Percentiles rank a stretch among this genome's conserved stretches.
These are phyloP conservation scores for Seiridium cupressi DNA, from an alignment of 2,329 filamentous ascomycete genomes.

Conservation along the genomic window DNA sequence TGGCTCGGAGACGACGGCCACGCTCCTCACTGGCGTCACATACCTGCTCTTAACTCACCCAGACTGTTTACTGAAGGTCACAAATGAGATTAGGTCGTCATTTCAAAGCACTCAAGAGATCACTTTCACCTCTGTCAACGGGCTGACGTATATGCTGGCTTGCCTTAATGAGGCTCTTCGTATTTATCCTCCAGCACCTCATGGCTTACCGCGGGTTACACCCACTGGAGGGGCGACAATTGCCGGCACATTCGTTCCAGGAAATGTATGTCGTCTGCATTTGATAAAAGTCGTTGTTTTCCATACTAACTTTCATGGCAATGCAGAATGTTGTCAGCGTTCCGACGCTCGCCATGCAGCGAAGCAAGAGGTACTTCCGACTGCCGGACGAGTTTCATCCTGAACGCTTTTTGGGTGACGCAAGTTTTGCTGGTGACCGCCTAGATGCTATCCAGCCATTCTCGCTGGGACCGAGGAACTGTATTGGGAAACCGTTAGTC, in stretches of 20 bases:
- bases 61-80: slow-evolving; percentile 14
- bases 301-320: too few relatives aligned
- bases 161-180: slow-evolving; percentile 46
- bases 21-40: slow-evolving; percentile 35
- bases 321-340: not conserved
- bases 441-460: slow-evolving; percentile 27
- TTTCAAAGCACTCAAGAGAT: slow-evolving; percentile 32
- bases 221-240: not conserved
- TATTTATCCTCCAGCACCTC: slow-evolving; percentile 39
- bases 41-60: slow-evolving; percentile 30
- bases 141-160: slow-evolving; percentile 40
- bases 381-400: slow-evolving; percentile 25
- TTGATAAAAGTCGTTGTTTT: too few relatives aligned
- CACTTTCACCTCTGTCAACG: slow-evolving; percentile 26
- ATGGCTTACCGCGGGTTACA: slow-evolving; percentile 32
- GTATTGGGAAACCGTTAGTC: slow-evolving; percentile 25
- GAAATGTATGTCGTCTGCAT: not conserved
- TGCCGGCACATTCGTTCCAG: not conserved
- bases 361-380: slow-evolving; percentile 26
- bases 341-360: slow-evolving; percentile 17
- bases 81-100: slow-evolving; percentile 25
- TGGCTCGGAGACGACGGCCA: slow-evolving; percentile 50
- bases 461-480: slow-evolving; percentile 30
- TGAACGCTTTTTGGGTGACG: slow-evolving; percentile 29
- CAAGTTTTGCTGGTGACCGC: slow-evolving; percentile 10